phyloP scores from a whole-genome alignment of 1,284 basidiomycete genomes.

The Cronartium quercuum region DNA sequence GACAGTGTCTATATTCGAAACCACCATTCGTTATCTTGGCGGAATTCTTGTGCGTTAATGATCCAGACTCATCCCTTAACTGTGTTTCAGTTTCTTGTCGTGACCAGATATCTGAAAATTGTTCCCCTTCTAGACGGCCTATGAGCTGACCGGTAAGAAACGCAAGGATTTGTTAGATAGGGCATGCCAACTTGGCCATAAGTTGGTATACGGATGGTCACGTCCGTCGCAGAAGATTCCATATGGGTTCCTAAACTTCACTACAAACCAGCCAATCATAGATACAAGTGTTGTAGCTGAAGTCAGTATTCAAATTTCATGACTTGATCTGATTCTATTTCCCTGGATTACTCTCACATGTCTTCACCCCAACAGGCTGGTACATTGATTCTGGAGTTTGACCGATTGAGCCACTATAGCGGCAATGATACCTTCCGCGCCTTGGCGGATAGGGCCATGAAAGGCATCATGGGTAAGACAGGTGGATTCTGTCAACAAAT shows the following conservation, averaged over 20 bases:
- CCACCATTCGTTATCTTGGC: conserved; percentile 32
- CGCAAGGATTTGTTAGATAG: conserved; percentile 15
- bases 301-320: not conserved
- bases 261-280: conserved; percentile 1
- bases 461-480: conserved; percentile 16
- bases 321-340: no score
- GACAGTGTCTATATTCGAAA: conserved; percentile 27
- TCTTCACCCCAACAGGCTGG: conserved; percentile 12
- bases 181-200: conserved; percentile 17
- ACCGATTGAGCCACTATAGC: conserved; percentile 33
- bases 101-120: no score
- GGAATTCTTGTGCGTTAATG: conserved; percentile 25
- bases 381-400: conserved; percentile 32
- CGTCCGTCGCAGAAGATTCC: conserved; percentile 20
- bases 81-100: no score
- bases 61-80: no score
- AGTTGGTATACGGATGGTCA: conserved; percentile 11
- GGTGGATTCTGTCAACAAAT: not conserved
- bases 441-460: conserved; percentile 16
- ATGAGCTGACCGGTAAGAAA: conserved; percentile 23
- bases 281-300: not conserved
- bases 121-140: conserved; percentile 10
- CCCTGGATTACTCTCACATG: not conserved
- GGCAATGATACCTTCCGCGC: conserved; percentile 13
- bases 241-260: conserved; percentile 14